Conservation (phyloP, 768 basidiomycete species). For the Daedaleopsis nitida region DNA sequence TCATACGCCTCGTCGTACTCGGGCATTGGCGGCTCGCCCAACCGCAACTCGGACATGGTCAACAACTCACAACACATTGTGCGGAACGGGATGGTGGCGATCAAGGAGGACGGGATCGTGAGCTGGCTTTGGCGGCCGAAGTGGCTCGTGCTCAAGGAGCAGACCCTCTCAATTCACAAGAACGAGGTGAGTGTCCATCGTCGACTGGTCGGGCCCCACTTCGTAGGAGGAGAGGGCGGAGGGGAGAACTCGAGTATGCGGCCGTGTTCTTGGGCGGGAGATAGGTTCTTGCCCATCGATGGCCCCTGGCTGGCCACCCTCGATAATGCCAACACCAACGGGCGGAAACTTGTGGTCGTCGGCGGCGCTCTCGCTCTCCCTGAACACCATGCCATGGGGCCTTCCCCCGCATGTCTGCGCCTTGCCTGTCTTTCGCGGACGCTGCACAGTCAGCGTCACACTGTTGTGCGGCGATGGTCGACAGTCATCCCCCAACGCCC, state of each 20-base stretch:
- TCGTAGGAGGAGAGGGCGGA: too few relatives aligned
- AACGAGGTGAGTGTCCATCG: conserved; percentile 70
- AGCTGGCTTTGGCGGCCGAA: conserved; percentile 92
- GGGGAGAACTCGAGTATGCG: background rate
- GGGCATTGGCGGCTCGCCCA: conserved; percentile 81
- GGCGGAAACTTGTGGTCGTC: too few relatives aligned
- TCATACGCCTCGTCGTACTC: conserved; percentile 70
- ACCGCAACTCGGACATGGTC: conserved; percentile 44
- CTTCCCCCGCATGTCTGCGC: background rate
- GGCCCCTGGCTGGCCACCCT: too few relatives aligned
- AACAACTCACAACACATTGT: conserved; percentile 53
- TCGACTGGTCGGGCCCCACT: background rate
- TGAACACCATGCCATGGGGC: too few relatives aligned
- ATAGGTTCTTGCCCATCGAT: background rate
- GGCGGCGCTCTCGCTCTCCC: too few relatives aligned
- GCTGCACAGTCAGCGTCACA: too few relatives aligned
- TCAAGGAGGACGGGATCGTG: conserved; percentile 94
- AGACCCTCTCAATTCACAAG: conserved; percentile 81
- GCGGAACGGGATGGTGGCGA: conserved; percentile 71
- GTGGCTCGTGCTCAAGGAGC: conserved; percentile 85
- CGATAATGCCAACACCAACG: too few relatives aligned
- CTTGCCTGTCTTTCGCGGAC: too few relatives aligned
- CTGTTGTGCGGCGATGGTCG: too few relatives aligned
- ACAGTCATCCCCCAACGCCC: too few relatives aligned
- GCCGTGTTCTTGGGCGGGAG: too few relatives aligned